Evolutionary conservation across 768 basidiomycete genomes (phyloP), one percentile per base, ranked within the genome.

Genomic region (Rhizopogon vinicolor): DNA sequence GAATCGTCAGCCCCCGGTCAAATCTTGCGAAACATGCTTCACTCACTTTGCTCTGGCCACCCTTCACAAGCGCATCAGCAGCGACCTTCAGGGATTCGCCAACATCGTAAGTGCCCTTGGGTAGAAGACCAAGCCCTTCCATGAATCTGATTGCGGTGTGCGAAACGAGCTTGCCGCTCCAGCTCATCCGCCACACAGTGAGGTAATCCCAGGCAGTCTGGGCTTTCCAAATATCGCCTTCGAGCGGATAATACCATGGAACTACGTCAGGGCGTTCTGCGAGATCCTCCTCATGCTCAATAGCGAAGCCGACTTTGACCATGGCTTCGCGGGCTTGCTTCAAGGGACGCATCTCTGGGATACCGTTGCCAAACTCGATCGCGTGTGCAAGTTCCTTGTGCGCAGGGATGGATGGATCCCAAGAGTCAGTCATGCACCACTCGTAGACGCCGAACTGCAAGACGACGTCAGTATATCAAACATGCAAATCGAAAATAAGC

Each of bases 351-450:
- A 98, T 97, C 74, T 98, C 92, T 18, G 97, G 93, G 64, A 99
- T 98, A 54, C 97, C 97, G 66, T 96, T 93, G 19, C 97, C 96
- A 54, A 97, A 76, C 69, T 98, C 95, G 58, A 98, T 88, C 58
- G 82, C 82, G 75, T 98, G 94, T 12, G 92, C 91, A 55, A 98
- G 85, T 44, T 81, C 81, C 75, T 94, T 95, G 81, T 98, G 96
- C 52, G 80, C 72, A 16, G 93, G 89, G 67, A 79, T 89, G 44
- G 88, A 81, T 40, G 90, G 82, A 72, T 98, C 89, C 91, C 95
- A 95, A 3, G 72, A 68, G 70, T 98, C 94, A 18, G 97, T 98
- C 97, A 99, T 98, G 72, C 86, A 87, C 96, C 96, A 99, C 70
- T 98, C 97, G 73, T 98, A 99, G 39, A 98, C 90, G 66, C 95